Base-by-base conservation (phyloP, 2,329 filamentous ascomycete genomes). In the Lachnellula hyalina region DNA sequence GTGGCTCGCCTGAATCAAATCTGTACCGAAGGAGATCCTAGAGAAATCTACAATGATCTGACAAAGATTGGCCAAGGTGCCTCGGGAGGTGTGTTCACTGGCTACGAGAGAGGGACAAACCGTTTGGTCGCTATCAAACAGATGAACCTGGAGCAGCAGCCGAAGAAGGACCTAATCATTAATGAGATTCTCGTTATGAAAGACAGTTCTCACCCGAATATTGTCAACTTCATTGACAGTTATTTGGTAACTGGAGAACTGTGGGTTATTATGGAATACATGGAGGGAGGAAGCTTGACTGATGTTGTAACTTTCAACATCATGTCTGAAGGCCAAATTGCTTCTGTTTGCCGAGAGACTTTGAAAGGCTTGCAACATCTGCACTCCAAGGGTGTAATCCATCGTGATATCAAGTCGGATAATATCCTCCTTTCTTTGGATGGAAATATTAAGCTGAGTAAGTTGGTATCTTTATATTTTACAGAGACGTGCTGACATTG, bases 161-260 rank as follows among this genome's bases (percentile, higher is more conserved):
- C 94, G 2, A 97, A 97, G 81, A 99, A 99, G 73, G 94, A 99
- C 66, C 77, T 97, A 48, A 99, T 99, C 67, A 96, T 99, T 74
- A 99, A 99, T 72, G 94, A 99, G 71, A 99, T 99, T 63, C 75
- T 99, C 55, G 94, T 99, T 55, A 99, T 99, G 94, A 96, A 95
- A 75, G 94, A 97, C 67, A 96, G 92, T 77, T 94, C 90, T 55
- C 94, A 99, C 70, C 93, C 91, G 67, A 97, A 97, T 70, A 96
- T 99, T 73, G 94, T 99, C 74, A 99, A 99, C 73, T 99, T 97
- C 73, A 93, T 97, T 75, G 94, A 97, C 76, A 96, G 92, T 71
- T 97, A 92, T 71, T 78, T 99, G 11, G 87, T 92, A 55, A 82
- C 84, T 12, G 89, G 93, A 44, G 94, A 97, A 71, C 77, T 99